Base-by-base conservation (phyloP, 352 stramenopile genomes). In the Phytophthora nicotianae region DNA sequence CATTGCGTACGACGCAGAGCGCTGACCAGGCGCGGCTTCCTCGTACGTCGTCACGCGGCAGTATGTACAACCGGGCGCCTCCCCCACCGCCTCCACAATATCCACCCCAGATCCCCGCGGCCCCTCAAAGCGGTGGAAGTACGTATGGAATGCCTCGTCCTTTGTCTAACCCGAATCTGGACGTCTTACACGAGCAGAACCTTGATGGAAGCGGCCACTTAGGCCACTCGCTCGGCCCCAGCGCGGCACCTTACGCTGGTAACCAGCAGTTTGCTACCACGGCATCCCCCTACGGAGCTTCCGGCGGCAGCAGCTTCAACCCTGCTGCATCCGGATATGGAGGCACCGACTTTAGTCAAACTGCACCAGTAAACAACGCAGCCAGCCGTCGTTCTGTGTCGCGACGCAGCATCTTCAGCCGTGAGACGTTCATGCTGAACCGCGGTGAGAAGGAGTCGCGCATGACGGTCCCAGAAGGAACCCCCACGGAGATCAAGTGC, bases 361-460 rank as follows among this genome's bases (percentile, higher is more conserved):
- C 68, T 6, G 61, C 60, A 11, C 61, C 65, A 11, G 45, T 62
- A 19, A 81, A 62, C 37, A 78, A 52, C 42, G 43, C 59, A 1
- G 43, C 27, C 32, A 70, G 61, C 32, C 80, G 82, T 8, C 79
- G 82, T 16, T 87, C 72, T 2, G 81, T 70, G 35, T 86, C 83
- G 43, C 77, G 86, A 52, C 83, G 86, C 48, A 94, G 86, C 49
- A 77, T 94, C 29, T 86, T 94, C 33, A 86, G 76, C 49, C 78
- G 80, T 9, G 80, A 89, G 47, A 89, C 80, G 33, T 87, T 89
- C 46, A 89, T 90, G 79, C 68, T 94, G 20, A 91, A 70, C 26
- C 81, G 85, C 19, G 81, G 87, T 41, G 87, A 90, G 56, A 88
- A 94, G 65, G 68, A 85, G 27, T 76, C 79, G 21, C 52, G 69